phyloP scores from a whole-genome alignment of 371 early-diverging fungal species.

The Apophysomyces variabilis region DNA sequence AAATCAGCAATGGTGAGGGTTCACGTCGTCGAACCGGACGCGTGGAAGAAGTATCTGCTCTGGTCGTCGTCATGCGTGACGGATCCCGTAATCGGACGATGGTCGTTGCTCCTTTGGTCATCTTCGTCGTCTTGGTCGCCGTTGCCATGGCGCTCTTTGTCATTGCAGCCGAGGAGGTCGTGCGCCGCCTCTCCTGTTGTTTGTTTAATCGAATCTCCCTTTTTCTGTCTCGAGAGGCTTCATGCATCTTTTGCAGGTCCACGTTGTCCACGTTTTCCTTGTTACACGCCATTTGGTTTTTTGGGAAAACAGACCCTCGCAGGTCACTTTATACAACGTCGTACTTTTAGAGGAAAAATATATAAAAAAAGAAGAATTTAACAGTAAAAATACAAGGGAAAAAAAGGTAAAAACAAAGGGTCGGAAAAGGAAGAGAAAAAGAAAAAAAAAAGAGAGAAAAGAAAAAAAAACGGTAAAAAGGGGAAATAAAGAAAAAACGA shows the following conservation, averaged over 20 bases:
- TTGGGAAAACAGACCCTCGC: background rate
- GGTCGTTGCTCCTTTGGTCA: background rate
- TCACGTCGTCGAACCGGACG: background rate
- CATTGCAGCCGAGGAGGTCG: background rate
- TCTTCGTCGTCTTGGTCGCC: too few species aligned
- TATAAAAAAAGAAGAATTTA: background rate
- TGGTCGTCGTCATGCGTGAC: background rate
- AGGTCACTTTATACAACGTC: background rate
- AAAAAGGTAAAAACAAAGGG: background rate
- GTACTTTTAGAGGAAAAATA: background rate
- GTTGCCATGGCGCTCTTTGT: background rate
- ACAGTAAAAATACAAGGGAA: background rate
- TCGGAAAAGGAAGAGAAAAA: conserved; percentile 14
- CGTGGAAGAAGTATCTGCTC: background rate
- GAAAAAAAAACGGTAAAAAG: background rate
- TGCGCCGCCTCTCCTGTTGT: conserved; percentile 8
- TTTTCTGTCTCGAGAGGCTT: conserved; percentile 1
- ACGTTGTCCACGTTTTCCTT: background rate
- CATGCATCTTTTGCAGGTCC: conserved; percentile 1
- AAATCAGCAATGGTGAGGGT: background rate
- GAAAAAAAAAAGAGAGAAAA: background rate
- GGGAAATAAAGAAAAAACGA: background rate
- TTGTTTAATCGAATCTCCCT: conserved; percentile 6
- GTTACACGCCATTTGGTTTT: conserved; percentile 1
- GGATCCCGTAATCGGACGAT: background rate